Percentiles rank a stretch among this genome's conserved stretches.
Conservation (phyloP, 163 green algal species). For the Volvox carteri region DNA sequence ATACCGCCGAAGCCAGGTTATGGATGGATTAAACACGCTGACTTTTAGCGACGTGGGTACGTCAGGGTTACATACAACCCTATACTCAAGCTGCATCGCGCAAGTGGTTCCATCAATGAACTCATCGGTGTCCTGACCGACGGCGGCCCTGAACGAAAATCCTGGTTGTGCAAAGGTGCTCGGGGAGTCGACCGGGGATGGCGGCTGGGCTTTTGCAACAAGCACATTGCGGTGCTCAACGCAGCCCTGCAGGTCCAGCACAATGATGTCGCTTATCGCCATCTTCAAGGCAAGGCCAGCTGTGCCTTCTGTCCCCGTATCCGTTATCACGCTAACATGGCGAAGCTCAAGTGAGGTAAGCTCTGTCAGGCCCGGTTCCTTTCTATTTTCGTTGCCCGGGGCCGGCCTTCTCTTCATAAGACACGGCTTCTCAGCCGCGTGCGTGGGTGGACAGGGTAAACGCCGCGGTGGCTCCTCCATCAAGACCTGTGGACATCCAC, state of each 20-base stretch:
- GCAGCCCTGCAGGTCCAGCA: conserved; percentile 65
- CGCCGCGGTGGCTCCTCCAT: conserved; percentile 43
- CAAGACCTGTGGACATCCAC: conserved; percentile 31
- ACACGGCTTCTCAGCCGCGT: too few species aligned
- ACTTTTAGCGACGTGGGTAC: not conserved
- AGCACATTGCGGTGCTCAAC: conserved; percentile 70
- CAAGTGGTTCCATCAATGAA: too few species aligned
- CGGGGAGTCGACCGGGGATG: too few species aligned
- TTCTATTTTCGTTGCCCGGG: not conserved
- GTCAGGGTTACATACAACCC: not conserved
- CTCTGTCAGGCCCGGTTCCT: conserved; percentile 23
- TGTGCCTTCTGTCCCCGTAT: not conserved
- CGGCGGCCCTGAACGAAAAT: too few species aligned
- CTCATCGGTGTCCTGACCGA: too few species aligned
- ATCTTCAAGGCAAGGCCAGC: not conserved
- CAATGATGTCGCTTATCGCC: not conserved
- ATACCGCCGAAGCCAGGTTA: conserved; percentile 49
- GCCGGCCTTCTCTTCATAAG: too few species aligned
- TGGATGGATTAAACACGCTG: conserved; percentile 1
- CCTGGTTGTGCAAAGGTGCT: too few species aligned
- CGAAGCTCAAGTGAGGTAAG: not conserved
- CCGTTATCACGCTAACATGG: not conserved
- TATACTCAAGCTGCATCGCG: not conserved
- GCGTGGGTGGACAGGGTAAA: not conserved
- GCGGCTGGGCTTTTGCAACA: conserved; percentile 28